A percentile compares a stretch with the other conserved stretches of the same genome.
These are phyloP conservation scores for Nicotiana otophora DNA, from an alignment of 257 asterid species.

Conservation along the genomic window DNA sequence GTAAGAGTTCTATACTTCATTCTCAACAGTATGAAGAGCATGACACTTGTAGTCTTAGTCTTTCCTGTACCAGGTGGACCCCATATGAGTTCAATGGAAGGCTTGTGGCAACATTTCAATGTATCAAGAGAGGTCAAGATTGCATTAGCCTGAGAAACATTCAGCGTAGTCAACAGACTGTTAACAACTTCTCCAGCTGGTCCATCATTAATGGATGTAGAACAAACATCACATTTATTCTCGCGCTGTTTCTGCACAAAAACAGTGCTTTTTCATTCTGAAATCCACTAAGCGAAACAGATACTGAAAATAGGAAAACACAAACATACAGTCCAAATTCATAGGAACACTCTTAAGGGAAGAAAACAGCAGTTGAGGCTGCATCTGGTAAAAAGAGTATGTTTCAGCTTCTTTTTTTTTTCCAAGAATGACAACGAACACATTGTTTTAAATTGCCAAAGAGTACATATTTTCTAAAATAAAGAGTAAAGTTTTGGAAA, in stretches of 20 bases:
- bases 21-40: constrained; percentile 19
- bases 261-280: neutral
- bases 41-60: constrained; percentile 16
- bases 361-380: neutral
- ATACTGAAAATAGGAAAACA: neutral
- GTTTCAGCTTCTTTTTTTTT: neutral
- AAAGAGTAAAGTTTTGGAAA: neutral
- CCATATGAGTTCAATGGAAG: constrained; percentile 21
- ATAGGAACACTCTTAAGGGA: neutral
- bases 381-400: neutral
- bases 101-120: constrained; percentile 12
- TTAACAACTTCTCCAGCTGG: constrained; percentile 5
- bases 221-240: neutral
- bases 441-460: neutral
- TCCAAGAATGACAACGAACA: neutral
- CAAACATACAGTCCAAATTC: neutral
- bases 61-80: constrained; percentile 31
- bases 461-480: neutral
- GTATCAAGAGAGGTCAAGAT: constrained; percentile 10
- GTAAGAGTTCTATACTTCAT: constrained; percentile 10
- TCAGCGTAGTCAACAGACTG: constrained; percentile 19
- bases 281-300: neutral
- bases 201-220: neutral
- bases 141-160: constrained; percentile 37
- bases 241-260: neutral